Evolutionary conservation across 345 rosid species (phyloP).

Genomic region (Populus davidiana): DNA sequence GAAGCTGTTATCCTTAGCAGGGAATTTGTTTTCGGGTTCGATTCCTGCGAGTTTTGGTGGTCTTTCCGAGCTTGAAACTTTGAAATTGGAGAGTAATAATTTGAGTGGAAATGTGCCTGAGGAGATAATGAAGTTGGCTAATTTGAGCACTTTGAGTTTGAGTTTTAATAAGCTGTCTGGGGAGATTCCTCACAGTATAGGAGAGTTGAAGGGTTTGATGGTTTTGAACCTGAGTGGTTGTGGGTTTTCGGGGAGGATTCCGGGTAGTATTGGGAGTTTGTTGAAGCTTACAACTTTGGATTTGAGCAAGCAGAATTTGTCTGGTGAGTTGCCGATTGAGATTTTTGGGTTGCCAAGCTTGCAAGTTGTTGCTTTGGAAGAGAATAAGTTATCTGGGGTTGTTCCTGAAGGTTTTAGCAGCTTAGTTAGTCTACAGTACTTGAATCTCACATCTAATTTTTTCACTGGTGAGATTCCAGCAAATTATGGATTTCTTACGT

Average conservation of each 20-base stretch:
- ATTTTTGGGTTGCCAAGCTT: conserved; percentile 77
- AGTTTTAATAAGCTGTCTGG: conserved; percentile 35
- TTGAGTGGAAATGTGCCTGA: conserved; percentile 63
- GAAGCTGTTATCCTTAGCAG: conserved; percentile 54
- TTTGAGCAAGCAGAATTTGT: conserved; percentile 31
- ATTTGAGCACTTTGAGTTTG: conserved; percentile 64
- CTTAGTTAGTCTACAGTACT: conserved; percentile 57
- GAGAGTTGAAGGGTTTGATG: conserved; percentile 20
- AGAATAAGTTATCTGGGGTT: conserved; percentile 62
- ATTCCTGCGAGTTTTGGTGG: conserved; percentile 52
- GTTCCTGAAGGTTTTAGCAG: conserved; percentile 90
- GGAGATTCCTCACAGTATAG: conserved; percentile 23
- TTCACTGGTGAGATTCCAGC: conserved; percentile 65
- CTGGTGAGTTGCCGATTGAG: conserved; percentile 57
- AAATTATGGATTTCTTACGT: conserved; percentile 69
- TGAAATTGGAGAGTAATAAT: conserved; percentile 52
- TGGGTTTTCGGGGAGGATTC: conserved; percentile 24
- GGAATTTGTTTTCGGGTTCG: conserved; percentile 62
- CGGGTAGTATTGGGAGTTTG: conserved; percentile 24
- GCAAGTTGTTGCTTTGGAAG: conserved; percentile 83
- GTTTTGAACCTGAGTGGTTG: conserved; percentile 24
- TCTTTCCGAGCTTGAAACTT: conserved; percentile 46
- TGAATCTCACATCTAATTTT: conserved; percentile 68
- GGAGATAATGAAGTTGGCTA: conserved; percentile 52
- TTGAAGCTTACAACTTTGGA: conserved; percentile 29